Evolutionary conservation across 2,329 filamentous ascomycete species (phyloP).

Genomic region (Botrytis elliptica): DNA sequence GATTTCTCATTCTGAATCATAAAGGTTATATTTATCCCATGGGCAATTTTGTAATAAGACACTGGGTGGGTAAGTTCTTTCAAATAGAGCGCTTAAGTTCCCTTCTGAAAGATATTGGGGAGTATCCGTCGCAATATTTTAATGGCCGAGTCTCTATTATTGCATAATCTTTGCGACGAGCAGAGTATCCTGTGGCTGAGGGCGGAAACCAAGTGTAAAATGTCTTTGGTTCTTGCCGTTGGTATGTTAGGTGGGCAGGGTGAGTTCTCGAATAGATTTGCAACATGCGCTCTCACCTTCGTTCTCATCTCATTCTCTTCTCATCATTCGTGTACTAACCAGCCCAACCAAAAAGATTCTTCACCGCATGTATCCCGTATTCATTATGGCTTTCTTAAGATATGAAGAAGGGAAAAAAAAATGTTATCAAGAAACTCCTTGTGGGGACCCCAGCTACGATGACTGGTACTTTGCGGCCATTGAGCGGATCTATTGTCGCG

Average conservation of each 20-base stretch:
- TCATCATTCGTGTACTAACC: neutral
- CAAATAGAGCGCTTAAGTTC: neutral
- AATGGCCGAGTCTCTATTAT: neutral
- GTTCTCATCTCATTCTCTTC: neutral
- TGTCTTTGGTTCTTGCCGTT: neutral
- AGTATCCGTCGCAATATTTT: neutral
- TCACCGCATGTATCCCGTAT: neutral
- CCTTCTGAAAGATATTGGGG: neutral
- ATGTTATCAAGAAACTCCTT: neutral
- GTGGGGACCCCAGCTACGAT: neutral
- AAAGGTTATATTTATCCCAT: accelerated
- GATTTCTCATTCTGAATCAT: accelerated
- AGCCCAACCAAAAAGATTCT: too few species aligned
- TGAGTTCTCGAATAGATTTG: neutral
- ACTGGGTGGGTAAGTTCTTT: too few species aligned
- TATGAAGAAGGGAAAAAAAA: neutral
- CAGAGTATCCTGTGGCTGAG: too few species aligned
- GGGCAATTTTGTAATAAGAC: neutral
- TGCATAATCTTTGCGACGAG: neutral
- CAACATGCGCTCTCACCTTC: neutral
- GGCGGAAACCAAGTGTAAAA: neutral
- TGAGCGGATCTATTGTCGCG: neutral
- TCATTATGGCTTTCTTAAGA: neutral
- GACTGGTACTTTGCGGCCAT: neutral
- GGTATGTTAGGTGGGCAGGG: neutral